phyloP scores from a whole-genome alignment of 2,329 filamentous ascomycete species.

The Aspergillus glaucus region DNA sequence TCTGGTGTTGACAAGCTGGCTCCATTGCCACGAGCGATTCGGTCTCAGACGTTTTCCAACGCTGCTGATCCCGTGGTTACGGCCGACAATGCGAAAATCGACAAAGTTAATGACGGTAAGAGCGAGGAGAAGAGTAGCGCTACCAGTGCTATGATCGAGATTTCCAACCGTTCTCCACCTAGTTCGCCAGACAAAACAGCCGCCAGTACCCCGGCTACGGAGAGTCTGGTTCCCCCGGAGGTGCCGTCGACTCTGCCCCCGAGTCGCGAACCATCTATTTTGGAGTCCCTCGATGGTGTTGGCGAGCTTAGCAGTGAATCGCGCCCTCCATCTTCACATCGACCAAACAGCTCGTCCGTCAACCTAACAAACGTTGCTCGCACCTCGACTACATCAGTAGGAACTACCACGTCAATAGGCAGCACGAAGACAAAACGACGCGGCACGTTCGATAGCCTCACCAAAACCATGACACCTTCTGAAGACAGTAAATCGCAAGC shows the following conservation, averaged over 20 bases:
- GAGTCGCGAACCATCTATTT: slow-evolving; percentile 46
- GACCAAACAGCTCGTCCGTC: slow-evolving; percentile 17
- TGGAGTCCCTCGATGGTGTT: slow-evolving; percentile 36
- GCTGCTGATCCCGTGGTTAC: slow-evolving; percentile 61
- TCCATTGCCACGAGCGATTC: slow-evolving; percentile 48
- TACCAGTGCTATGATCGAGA: slow-evolving; percentile 59
- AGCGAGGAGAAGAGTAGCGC: slow-evolving; percentile 56
- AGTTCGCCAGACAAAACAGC: slow-evolving; percentile 47
- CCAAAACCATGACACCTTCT: slow-evolving; percentile 18
- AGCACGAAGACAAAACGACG: slow-evolving; percentile 23
- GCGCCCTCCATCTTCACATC: slow-evolving; percentile 24
- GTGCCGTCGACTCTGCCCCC: slow-evolving; percentile 26
- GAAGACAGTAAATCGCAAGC: slow-evolving; percentile 36
- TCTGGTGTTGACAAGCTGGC: slow-evolving; percentile 33
- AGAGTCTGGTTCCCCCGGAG: slow-evolving; percentile 28
- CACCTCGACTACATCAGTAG: slow-evolving; percentile 20
- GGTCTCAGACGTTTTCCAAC: slow-evolving; percentile 58
- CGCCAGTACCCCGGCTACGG: slow-evolving; percentile 37
- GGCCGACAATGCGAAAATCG: slow-evolving; percentile 60
- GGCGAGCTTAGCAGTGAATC: slow-evolving; percentile 15
- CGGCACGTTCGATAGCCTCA: slow-evolving; percentile 25
- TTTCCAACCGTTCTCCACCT: slow-evolving; percentile 58
- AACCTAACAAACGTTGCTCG: slow-evolving; percentile 15
- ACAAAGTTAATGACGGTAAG: slow-evolving; percentile 52
- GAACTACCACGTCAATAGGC: slow-evolving; percentile 20